Evolutionary conservation across 257 asterid species (phyloP), one percentile per base, ranked within the genome.

Genomic region (Avicennia marina): DNA sequence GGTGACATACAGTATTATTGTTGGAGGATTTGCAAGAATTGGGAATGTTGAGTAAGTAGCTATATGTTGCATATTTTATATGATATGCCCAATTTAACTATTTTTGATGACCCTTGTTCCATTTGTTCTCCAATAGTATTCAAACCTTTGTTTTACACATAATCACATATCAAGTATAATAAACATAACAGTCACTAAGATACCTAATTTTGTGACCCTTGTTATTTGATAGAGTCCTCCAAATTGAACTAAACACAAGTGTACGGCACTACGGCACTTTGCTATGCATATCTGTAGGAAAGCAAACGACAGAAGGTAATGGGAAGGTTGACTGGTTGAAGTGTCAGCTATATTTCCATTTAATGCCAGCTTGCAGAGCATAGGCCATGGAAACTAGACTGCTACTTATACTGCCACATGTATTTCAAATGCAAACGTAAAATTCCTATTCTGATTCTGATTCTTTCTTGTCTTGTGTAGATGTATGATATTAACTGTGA

Each of bases 1-100:
- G 80, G 98, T 91, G 60, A 91, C 98, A 13, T 86, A 88, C 80
- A 91, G 89, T 76, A 78, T 91, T 60, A 33, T 91, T 56, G 95
- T 91, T 45, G 89, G 86, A 61, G 98, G 98, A 71, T 91, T 78
- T 75, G 97, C 95, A 11, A 86, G 66, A 77, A 59, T 62, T 50
- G 81, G 87, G 40, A 71, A 91, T 26, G 65, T 75, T 61, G 83
- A 88, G 95, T 91, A 77, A 88, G 98, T 77, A 68, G 64, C 49
- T 50, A 27, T 41, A 2, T 2, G 19, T 56, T 43, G 24, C 39
- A 41, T 58, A 21, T 42, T 24, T 34, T 26, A 15, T 13, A 50
- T 17, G 10, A 44, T 53, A 45, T 39, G 27, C 47, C 29, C 53
- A 1, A 9, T 57, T 41, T 63, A 56, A 25, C 50, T 7, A 21